phyloP scores from a whole-genome alignment of 2,329 filamentous ascomycete species.

The Fonsecaea monophora region DNA sequence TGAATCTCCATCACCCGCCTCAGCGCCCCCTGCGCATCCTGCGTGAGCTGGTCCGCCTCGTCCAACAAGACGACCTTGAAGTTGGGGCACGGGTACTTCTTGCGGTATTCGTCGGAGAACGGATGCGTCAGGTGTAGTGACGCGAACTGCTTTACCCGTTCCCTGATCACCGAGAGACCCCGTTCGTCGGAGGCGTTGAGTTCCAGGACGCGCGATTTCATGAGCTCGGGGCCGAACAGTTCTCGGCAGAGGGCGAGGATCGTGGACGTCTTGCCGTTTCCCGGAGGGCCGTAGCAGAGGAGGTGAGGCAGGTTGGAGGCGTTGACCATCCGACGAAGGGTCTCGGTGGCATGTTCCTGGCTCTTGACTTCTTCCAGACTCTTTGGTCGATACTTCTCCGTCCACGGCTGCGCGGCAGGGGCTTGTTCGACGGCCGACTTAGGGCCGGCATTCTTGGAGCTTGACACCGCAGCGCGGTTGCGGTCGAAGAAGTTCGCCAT shows the following conservation, averaged over 20 bases:
- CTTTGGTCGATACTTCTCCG: slow-evolving; percentile 77
- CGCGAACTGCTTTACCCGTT: slow-evolving; percentile 99
- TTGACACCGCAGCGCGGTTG: slow-evolving; percentile 66
- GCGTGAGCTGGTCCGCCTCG: slow-evolving; percentile 96
- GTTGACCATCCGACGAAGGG: slow-evolving; percentile 90
- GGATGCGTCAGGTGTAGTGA: slow-evolving; percentile 48
- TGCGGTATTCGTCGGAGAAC: slow-evolving; percentile 55
- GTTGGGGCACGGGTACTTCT: slow-evolving; percentile 84
- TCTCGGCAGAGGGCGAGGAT: slow-evolving; percentile 97
- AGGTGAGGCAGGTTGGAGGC: slow-evolving; percentile 97
- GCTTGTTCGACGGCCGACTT: slow-evolving; percentile 80
- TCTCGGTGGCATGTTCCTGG: slow-evolving; percentile 94
- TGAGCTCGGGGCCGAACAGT: slow-evolving; percentile 92
- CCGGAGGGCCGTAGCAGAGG: slow-evolving; percentile 98
- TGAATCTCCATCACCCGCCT: slow-evolving; percentile 98
- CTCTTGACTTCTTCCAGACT: slow-evolving; percentile 92
- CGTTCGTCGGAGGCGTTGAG: slow-evolving; percentile 99
- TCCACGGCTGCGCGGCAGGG: slow-evolving; percentile 67
- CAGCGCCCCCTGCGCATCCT: slow-evolving; percentile 89
- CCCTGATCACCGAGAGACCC: slow-evolving; percentile 93
- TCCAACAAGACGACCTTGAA: slow-evolving; percentile 99
- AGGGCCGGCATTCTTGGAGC: slow-evolving; percentile 57
- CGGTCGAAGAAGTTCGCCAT: slow-evolving; percentile 94
- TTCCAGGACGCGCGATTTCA: slow-evolving; percentile 94
- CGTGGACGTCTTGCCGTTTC: slow-evolving; percentile 97